Percentiles rank a stretch among this genome's conserved stretches.
Conservation (phyloP, 139 green algal species). For the Chlamydomonas schloesseri region DNA sequence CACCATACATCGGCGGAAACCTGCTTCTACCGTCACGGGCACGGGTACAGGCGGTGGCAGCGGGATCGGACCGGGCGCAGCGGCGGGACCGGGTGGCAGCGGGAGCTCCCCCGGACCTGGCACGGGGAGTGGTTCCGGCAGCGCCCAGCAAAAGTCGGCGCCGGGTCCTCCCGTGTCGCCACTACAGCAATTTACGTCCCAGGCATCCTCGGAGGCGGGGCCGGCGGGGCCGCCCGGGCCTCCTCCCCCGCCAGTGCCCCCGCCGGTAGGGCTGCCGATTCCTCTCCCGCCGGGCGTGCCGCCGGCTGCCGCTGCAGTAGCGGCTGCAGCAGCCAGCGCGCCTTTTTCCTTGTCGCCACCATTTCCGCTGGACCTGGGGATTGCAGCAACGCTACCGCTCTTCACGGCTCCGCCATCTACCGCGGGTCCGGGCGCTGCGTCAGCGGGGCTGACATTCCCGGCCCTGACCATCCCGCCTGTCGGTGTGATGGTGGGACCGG, state of each 20-base stretch:
- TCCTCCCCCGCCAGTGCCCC: no score
- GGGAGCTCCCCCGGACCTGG: background rate
- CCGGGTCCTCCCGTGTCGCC: no score
- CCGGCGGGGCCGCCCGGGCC: no score
- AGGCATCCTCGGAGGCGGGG: no score
- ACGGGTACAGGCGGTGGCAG: background rate
- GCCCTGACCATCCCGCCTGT: background rate
- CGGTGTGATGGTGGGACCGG: background rate
- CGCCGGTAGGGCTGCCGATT: background rate
- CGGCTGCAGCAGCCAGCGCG: background rate
- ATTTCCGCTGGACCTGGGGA: constrained; percentile 38
- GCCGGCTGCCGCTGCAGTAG: background rate
- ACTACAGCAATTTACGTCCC: no score
- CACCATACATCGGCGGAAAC: constrained; percentile 90
- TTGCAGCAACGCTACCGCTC: constrained; percentile 24
- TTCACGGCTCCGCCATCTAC: background rate
- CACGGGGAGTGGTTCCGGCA: no score
- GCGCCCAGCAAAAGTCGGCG: no score
- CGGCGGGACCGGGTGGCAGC: no score
- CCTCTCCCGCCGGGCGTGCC: background rate
- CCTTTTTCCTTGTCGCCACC: constrained; percentile 18
- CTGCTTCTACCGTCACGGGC: background rate
- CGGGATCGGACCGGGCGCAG: background rate
- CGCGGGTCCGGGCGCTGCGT: background rate
- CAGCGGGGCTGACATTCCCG: no score